Evolutionary conservation across 192 early-diverging fungal genomes (phyloP).

Genomic region (Entomortierella chlamydospora): DNA sequence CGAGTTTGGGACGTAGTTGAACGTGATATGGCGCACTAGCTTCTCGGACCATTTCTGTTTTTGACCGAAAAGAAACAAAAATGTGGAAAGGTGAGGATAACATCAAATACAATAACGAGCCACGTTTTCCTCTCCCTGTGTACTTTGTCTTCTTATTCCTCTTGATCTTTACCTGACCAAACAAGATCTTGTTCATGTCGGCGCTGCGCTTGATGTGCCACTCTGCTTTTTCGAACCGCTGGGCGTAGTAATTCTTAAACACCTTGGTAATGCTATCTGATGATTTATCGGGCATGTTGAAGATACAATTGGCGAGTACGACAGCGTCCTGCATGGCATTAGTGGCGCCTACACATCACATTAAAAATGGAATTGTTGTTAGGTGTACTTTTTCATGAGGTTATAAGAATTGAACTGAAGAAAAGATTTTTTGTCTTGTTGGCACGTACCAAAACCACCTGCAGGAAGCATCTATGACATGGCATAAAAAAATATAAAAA

Average conservation of each 20-base stretch:
- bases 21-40: neutral
- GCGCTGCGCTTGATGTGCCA: neutral
- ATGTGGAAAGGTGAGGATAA: too few species aligned
- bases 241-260: neutral
- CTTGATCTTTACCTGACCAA: conserved; percentile 1
- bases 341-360: neutral
- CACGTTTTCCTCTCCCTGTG: neutral
- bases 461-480: conserved; percentile 3
- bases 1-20: conserved; percentile 8
- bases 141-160: neutral
- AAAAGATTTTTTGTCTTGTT: too few species aligned
- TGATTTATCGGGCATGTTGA: neutral
- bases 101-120: too few species aligned
- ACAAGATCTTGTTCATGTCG: neutral
- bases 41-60: neutral
- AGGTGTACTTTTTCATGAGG: too few species aligned
- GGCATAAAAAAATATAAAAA: neutral
- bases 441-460: neutral
- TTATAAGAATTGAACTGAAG: too few species aligned
- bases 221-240: neutral
- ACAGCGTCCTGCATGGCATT: conserved; percentile 21
- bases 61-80: neutral
- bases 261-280: neutral
- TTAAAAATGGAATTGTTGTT: too few species aligned
- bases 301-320: conserved; percentile 6